These are phyloP conservation scores for Acorus gramineus DNA, from an alignment of 106 monocot species.

Conservation along the genomic window DNA sequence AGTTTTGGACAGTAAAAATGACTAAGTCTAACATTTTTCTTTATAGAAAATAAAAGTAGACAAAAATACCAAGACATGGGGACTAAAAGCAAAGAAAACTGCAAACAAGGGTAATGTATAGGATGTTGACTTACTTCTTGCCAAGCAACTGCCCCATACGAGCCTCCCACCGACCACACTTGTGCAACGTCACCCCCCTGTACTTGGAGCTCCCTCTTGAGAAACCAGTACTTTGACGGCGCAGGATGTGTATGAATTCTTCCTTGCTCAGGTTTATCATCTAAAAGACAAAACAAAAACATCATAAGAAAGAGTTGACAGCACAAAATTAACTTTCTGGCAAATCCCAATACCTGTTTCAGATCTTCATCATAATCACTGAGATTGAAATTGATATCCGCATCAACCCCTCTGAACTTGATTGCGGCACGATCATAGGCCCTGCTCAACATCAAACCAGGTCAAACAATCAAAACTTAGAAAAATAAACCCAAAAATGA, in stretches of 20 bases:
- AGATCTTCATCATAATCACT: too few species aligned
- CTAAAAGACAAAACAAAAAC: too few species aligned
- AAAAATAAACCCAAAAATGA: slow-evolving; percentile 8
- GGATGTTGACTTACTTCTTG: slow-evolving; percentile 27
- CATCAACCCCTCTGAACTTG: too few species aligned
- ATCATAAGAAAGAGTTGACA: too few species aligned
- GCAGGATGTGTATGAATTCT: slow-evolving; percentile 42
- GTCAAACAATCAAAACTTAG: slow-evolving; percentile 11
- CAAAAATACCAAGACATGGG: neutral
- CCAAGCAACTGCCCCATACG: slow-evolving; percentile 56
- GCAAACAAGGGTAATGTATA: neutral
- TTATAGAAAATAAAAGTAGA: too few species aligned
- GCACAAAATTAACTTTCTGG: too few species aligned
- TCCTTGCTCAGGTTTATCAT: slow-evolving; percentile 11
- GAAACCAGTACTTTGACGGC: slow-evolving; percentile 46
- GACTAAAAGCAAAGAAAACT: neutral
- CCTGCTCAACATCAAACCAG: neutral
- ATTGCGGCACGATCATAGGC: too few species aligned
- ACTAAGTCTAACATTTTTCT: too few species aligned
- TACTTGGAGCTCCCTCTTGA: slow-evolving; percentile 46
- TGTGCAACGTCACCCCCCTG: slow-evolving; percentile 45
- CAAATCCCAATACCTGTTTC: too few species aligned
- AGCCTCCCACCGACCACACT: slow-evolving; percentile 30
- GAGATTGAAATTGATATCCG: too few species aligned
- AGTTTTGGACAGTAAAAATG: too few species aligned